A percentile compares a stretch with the other conserved stretches of the same genome.
These are phyloP conservation scores for Bruguiera gymnorhiza DNA, from an alignment of 345 rosid genomes.

Conservation along the genomic window DNA sequence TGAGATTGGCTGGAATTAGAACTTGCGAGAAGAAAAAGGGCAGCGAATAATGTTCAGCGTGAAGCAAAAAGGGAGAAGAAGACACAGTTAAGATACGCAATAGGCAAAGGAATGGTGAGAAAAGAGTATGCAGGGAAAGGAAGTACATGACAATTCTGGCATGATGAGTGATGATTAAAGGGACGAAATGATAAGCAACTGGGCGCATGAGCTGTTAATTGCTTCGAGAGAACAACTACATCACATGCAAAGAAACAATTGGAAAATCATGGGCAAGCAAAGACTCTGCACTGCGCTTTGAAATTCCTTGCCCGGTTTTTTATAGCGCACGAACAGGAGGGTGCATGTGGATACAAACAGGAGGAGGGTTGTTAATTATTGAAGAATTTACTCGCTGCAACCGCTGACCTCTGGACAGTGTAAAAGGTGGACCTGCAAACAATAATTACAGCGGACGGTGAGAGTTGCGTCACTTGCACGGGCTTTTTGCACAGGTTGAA, in stretches of 20 bases:
- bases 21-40: not conserved
- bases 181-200: slow-evolving; percentile 9
- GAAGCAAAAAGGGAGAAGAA: not conserved
- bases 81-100: not conserved
- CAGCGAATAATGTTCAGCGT: not conserved
- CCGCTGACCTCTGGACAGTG: no score
- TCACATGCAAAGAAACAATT: slow-evolving; percentile 36
- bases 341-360: slow-evolving; percentile 20
- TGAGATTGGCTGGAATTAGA: not conserved
- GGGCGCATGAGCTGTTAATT: slow-evolving; percentile 36
- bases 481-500: not conserved
- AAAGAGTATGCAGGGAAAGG: not conserved
- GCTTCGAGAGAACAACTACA: slow-evolving; percentile 39
- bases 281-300: no score
- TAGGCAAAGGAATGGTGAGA: no score
- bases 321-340: slow-evolving; percentile 33
- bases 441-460: not conserved
- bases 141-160: not conserved
- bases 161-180: slow-evolving; percentile 14
- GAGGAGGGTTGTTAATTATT: no score
- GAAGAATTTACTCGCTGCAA: no score
- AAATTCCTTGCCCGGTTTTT: not conserved
- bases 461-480: not conserved
- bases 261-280: slow-evolving; percentile 16
- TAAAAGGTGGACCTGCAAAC: not conserved